A percentile compares a stretch with the other conserved stretches of the same genome.
These are phyloP conservation scores for Ogataea methylovora DNA, from an alignment of 805 yeast species.

Conservation along the genomic window DNA sequence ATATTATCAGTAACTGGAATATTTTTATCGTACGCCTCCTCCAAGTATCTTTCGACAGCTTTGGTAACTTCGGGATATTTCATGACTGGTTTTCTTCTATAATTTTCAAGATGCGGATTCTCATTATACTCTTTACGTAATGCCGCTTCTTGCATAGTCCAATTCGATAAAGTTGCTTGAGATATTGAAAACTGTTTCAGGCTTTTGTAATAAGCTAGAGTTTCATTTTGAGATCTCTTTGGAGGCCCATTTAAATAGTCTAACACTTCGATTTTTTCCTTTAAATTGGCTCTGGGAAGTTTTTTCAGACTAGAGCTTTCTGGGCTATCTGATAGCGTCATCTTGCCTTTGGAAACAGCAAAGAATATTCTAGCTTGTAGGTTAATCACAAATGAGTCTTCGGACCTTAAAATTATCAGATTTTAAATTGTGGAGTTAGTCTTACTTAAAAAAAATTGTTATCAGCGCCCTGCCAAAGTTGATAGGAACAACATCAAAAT, in stretches of 20 bases:
- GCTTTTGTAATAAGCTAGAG: conserved; percentile 16
- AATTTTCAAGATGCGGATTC: conserved; percentile 20
- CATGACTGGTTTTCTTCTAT: conserved; percentile 24
- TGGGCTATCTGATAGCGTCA: too few species aligned
- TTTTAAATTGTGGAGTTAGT: too few species aligned
- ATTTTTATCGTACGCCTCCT: conserved; percentile 8
- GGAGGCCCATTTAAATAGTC: conserved; percentile 26
- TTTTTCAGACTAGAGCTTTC: too few species aligned
- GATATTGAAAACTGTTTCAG: conserved; percentile 21
- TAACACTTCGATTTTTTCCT: conserved; percentile 25
- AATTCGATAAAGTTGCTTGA: conserved; percentile 28
- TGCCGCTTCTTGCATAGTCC: conserved; percentile 20
- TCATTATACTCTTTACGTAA: conserved; percentile 15
- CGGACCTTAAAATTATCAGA: too few species aligned
- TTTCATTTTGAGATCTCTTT: conserved; percentile 17
- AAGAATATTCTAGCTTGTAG: too few species aligned
- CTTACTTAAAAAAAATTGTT: too few species aligned
- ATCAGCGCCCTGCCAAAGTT: too few species aligned
- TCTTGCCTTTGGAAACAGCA: too few species aligned
- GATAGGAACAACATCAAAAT: too few species aligned
- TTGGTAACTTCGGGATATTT: conserved; percentile 26
- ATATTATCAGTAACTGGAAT: conserved; percentile 19
- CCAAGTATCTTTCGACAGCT: conserved; percentile 22
- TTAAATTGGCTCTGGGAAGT: conserved; percentile 23
- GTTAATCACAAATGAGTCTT: too few species aligned